Evolutionary conservation across 192 early-diverging fungal genomes (phyloP), one percentile per base, ranked within the genome.

Genomic region (Coemansia interrupta): DNA sequence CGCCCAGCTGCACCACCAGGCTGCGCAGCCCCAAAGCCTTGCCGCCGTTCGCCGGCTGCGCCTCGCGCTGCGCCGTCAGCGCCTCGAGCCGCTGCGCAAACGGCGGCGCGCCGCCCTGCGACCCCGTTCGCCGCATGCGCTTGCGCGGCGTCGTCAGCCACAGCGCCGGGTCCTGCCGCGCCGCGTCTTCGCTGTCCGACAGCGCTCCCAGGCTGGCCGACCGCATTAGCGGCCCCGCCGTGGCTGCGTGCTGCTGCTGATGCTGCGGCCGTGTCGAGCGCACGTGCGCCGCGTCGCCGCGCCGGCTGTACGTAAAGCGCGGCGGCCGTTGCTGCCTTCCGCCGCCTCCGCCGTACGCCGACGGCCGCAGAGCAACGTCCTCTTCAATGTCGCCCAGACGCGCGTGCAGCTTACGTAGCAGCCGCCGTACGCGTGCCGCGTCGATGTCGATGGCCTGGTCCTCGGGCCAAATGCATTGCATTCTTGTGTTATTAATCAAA

Each of bases 131-230:
- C 29, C 63, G 56, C 26, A 46, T 54, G 2, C 68, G 68, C 53
- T 78, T 78, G 5, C 70, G 75, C 6, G 75, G 75, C 5, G 75
- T 78, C 4, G 75, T 69, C 29, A 78, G 70, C 75, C 69, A 78
- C 12, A 52, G 62, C 1, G 75, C 75, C 3, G 75, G 75, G 29
- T 78, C 69, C 43, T 61, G 60, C 15, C 63, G 54, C 15, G 59
- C 50, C 2, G 63, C 43, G 5, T 61, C 28, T 32, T 68, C 74
- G 43, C 54, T 54, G 48, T 71, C 65, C 0, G 74, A 78, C 11
- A 68, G 58, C 26, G 74, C 56, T 5, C 61, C 66, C 36, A 59
- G 20, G 28, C 69, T 78, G 23, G 68, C 20, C 5, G 74, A 71
- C 20, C 69, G 40, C 3, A 20, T 22, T 3, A 49, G 47, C 50